Evolutionary conservation across 2,329 filamentous ascomycete species (phyloP), one percentile per base, ranked within the genome.

Genomic region (Exophiala sp.): DNA sequence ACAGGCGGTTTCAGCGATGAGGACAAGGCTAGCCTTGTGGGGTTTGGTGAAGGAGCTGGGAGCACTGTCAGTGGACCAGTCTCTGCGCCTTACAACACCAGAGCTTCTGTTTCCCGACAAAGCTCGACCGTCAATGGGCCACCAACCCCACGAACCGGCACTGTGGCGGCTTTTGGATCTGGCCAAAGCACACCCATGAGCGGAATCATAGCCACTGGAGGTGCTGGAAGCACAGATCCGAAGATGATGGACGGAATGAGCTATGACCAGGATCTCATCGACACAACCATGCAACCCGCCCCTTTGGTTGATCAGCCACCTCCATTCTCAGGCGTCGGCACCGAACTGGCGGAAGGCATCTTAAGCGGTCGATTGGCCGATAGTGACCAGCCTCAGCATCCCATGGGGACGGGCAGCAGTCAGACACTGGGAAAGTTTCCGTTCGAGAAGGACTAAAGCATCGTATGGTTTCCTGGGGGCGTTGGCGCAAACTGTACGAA

Each of bases 31-130:
- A 91, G 85, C 56, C 75, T 96, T 4, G 91, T 96, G 8, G 91
- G 86, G 0, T 96, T 96, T 60, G 91, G 91, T 43, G 90, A 96
- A 66, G 91, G 90, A 27, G 90, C 91, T 8, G 87, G 85, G 59
- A 88, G 85, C 66, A 88, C 88, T 3, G 83, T 90, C 50, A 88
- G 83, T 52, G 88, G 88, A 0, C 87, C 87, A 32, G 85, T 74
- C 23, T 86, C 64, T 78, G 86, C 69, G 73, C 79, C 65, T 70
- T 49, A 54, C 45, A 77, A 53, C 65, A 77, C 41, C 66, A 72
- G 61, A 29, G 52, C 57, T 10, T 43, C 55, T 22, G 52, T 67
- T 19, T 67, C 65, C 39, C 63, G 68, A 8, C 58, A 62, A 43
- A 65, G 66, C 2, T 66, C 66, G 5, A 64, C 62, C 42, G 64